A percentile compares a stretch with the other conserved stretches of the same genome.
phyloP scores from a whole-genome alignment of 1,139 yeast genomes.

The Scheffersomyces insectosa region DNA sequence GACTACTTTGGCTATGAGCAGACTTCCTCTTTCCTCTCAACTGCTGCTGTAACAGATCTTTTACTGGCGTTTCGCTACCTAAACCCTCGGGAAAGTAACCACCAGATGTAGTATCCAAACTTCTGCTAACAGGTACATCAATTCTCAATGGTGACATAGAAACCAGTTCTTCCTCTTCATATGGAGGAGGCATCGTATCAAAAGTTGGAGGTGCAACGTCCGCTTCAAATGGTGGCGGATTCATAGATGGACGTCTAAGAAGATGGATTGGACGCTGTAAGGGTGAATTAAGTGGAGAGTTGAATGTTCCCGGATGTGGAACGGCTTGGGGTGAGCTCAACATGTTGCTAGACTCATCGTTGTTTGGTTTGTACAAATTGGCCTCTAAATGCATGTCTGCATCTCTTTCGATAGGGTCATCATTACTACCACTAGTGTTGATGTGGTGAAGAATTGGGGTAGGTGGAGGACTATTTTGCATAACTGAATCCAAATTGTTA shows the following conservation, averaged over 20 bases:
- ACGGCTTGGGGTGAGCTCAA: constrained; percentile 61
- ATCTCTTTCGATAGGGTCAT: constrained; percentile 43
- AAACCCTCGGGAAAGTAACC: too few relatives aligned
- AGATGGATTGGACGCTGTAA: constrained; percentile 37
- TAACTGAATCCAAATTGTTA: constrained; percentile 1
- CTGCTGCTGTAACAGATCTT: constrained; percentile 19
- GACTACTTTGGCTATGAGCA: neutral
- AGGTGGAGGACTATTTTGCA: constrained; percentile 4
- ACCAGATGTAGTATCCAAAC: neutral
- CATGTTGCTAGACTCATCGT: constrained; percentile 16
- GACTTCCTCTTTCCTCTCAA: constrained; percentile 1
- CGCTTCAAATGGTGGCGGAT: constrained; percentile 47
- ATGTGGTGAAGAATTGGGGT: constrained; percentile 28
- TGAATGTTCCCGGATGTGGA: constrained; percentile 44
- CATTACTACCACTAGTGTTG: constrained; percentile 24
- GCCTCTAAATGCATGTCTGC: constrained; percentile 52
- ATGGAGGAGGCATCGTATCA: constrained; percentile 38
- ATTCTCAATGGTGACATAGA: constrained; percentile 37
- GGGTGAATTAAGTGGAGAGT: constrained; percentile 40
- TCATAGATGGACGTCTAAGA: constrained; percentile 36
- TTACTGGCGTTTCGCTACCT: constrained; percentile 18
- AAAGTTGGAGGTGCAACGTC: constrained; percentile 30
- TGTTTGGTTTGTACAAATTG: constrained; percentile 63
- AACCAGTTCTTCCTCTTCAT: constrained; percentile 26
- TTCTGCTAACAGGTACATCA: constrained; percentile 10